Percentiles rank a stretch among this genome's conserved stretches.
phyloP scores from a whole-genome alignment of 208 protist genomes.

The Plasmodiophora brassicae region DNA sequence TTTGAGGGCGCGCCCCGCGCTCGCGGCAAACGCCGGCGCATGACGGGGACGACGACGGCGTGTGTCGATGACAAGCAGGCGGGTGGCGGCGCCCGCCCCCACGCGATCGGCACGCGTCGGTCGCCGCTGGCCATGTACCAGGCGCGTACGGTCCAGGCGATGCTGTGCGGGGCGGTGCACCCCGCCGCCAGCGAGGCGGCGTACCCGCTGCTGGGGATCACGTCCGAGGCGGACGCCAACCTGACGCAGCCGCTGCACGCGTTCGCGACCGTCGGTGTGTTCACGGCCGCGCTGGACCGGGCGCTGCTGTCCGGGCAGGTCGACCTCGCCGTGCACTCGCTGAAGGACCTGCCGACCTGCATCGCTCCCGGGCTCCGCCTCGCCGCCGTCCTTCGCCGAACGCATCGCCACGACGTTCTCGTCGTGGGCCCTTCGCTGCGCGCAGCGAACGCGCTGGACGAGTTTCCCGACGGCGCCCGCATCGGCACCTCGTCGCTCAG shows the following conservation, averaged over 20 bases:
- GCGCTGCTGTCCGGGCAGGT: not conserved
- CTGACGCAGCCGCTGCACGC: not conserved
- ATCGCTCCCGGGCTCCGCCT: not conserved
- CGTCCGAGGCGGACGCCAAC: not conserved
- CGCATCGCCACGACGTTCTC: not conserved
- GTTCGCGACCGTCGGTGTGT: conserved; percentile 28
- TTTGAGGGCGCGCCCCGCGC: no score
- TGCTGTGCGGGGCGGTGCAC: not conserved
- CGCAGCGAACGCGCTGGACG: not conserved
- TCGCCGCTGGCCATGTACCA: conserved; percentile 29
- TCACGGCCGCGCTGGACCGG: not conserved
- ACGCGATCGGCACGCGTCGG: not conserved
- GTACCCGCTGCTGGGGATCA: not conserved
- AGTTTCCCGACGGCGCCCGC: not conserved
- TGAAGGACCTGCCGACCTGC: conserved; percentile 4
- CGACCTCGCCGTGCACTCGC: conserved; percentile 23
- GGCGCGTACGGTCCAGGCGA: not conserved
- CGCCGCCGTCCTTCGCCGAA: not conserved
- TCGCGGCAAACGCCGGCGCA: not conserved
- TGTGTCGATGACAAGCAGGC: not conserved
- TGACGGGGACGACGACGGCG: not conserved
- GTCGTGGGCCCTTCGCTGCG: not conserved
- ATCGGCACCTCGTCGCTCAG: conserved; percentile 30
- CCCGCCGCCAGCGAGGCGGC: not conserved
- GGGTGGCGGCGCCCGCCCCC: not conserved